Evolutionary conservation across 768 basidiomycete genomes (phyloP), one percentile per base, ranked within the genome.

Genomic region (Macrolepiota albuminosa): DNA sequence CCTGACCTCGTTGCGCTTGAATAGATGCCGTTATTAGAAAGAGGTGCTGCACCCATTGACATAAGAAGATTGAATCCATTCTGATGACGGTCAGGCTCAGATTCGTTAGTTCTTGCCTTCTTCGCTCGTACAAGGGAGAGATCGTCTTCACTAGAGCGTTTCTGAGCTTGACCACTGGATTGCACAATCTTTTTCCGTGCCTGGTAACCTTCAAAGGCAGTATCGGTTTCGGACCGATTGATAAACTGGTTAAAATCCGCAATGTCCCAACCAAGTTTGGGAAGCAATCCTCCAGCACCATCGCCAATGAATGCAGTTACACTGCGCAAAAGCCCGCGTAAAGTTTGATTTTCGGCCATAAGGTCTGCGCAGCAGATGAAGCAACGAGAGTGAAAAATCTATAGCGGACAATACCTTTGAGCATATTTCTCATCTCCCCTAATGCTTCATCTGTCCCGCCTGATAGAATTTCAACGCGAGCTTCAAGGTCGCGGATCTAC

Each of bases 401-500:
- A 52, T 11, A 58, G 47, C 39, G 46, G 53, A 67, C 75, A 14
- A 47, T 21, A 85, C 90, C 90, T 76, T 85, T 91, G 47, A 95
- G 74, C 52, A 95, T 87, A 64, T 89, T 87, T 60, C 89, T 81
- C 81, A 95, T 82, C 71, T 95, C 89, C 33, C 83, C 84, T 57
- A 93, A 76, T 6, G 92, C 87, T 72, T 96, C 92, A 79, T 95
- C 95, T 67, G 93, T 88, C 45, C 91, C 91, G 21, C 92, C 93
- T 6, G 94, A 96, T 18, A 97, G 81, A 8, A 97, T 87, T 73
- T 95, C 94, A n/a, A 97, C 93, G 48, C 91, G 85, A 21, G 94
- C 94, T 75, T 97, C 95, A 40, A 97, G 84, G 74, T 97, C 95
- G 24, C 94, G 91, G 72, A 97, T 95, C 92, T 97, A 66, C 52